Base-by-base conservation (phyloP, 139 green algal species). In the Chlamydomonas urium region DNA sequence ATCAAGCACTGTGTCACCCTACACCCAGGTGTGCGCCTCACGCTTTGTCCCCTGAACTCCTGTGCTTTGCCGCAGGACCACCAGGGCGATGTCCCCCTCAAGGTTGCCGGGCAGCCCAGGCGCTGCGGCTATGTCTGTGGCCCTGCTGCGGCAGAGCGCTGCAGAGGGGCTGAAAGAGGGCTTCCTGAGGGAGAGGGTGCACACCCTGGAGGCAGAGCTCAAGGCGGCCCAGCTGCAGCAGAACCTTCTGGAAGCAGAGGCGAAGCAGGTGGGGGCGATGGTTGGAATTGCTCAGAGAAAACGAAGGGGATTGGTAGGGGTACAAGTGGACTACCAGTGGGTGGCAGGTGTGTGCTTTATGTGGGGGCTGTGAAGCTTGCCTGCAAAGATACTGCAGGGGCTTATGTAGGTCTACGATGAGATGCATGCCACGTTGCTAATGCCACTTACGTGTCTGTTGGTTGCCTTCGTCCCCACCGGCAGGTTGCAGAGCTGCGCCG, bases 111-210 rank as follows among this genome's bases (percentile, higher is more conserved):
- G 65, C 26, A 14, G 10, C 29, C 17, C 53, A 36, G 53, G n/a
- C 26, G 19, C 19, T 36, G 53, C 53, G 29, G 53, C 53, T 21
- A 63, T 14, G 10, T 34, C 53, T 5, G 10, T 21, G 6, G 19
- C 53, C 53, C 24, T 63, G n/a, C n/a, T n/a, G 53, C 24, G 53
- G 10, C 60, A 67, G 60, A 45, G 26, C 23, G 60, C 24, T n/a
- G 70, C 19, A 2, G 53, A 59, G 45, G 73, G 74, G 47, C 47
- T 80, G 21, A 75, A 82, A 67, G 83, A 84, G 47, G 74, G 68
- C 0, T 84, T 76, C 76, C 50, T 85, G 66, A 59, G 71, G 0
- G 76, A 85, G 74, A 47, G 76, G 0, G 48, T 88, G 14, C 58
- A 37, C 4, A 57, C 74, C 26, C 69, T 88, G 47, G 79, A 84